These are phyloP conservation scores for Beauveria australis DNA, from an alignment of 2,329 filamentous ascomycete genomes.

Conservation along the genomic window DNA sequence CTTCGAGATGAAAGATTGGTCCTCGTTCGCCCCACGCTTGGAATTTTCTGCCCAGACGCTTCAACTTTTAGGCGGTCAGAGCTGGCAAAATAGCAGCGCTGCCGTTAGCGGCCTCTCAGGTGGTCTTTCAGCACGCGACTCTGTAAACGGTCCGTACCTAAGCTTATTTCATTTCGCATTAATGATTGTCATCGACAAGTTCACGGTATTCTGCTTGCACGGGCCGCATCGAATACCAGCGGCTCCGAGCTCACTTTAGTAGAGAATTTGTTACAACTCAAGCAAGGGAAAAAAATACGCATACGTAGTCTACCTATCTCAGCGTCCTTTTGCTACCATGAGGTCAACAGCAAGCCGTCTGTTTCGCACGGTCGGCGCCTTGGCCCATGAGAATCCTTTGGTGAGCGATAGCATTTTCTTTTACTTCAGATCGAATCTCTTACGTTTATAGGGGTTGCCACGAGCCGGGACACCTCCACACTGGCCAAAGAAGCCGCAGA, in stretches of 20 bases:
- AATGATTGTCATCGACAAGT: neutral
- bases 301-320: neutral
- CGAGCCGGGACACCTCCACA: constrained; percentile 52
- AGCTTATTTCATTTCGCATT: neutral
- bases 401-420: constrained; percentile 36
- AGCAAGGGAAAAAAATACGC: too few relatives aligned
- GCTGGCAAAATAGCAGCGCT: constrained; percentile 31
- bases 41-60: constrained; percentile 24
- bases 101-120: neutral
- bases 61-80: constrained; percentile 45
- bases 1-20: constrained; percentile 12
- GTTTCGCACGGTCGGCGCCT: constrained; percentile 23
- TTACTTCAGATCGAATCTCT: neutral
- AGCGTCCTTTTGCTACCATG: constrained; percentile 22
- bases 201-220: neutral
- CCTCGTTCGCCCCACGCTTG: constrained; percentile 21
- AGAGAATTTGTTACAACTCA: neutral
- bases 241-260: neutral
- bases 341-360: constrained; percentile 28
- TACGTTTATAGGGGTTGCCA: constrained; percentile 62
- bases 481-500: constrained; percentile 69
- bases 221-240: neutral
- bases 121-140: neutral
- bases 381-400: constrained; percentile 76
- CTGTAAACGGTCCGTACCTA: neutral